These are phyloP conservation scores for Heterobasidion occidentale DNA, from an alignment of 1,284 basidiomycete species.

Conservation along the genomic window DNA sequence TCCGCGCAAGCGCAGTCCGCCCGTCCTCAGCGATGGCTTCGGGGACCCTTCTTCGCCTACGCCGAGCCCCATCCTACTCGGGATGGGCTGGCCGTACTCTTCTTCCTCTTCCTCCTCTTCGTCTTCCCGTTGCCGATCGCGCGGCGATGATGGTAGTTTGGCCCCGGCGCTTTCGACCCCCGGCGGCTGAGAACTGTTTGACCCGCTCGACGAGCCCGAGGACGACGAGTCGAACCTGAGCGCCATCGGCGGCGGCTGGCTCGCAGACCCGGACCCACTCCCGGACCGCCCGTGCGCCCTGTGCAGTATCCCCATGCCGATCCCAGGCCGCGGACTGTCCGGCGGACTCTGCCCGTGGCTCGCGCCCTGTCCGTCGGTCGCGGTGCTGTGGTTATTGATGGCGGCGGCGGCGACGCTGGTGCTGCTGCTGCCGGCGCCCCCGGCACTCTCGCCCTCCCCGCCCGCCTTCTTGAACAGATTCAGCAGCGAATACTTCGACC, in stretches of 20 bases:
- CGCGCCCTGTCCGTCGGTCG: constrained; percentile 19
- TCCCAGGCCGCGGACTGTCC: background rate
- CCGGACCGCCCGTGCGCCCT: background rate
- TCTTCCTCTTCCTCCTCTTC: constrained; percentile 26
- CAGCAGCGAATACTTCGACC: constrained; percentile 48
- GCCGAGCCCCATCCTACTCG: constrained; percentile 1
- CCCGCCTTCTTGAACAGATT: constrained; percentile 54
- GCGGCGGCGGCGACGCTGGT: background rate
- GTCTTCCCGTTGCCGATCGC: constrained; percentile 12
- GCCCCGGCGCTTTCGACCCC: background rate
- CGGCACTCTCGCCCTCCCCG: constrained; percentile 14
- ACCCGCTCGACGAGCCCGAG: background rate
- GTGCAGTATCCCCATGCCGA: background rate
- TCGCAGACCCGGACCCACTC: background rate
- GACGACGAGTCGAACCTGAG: constrained; percentile 4
- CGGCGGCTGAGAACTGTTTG: no score
- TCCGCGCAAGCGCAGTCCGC: constrained; percentile 8
- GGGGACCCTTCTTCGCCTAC: background rate
- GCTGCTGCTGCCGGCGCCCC: background rate
- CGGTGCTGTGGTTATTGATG: no score
- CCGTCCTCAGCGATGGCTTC: background rate
- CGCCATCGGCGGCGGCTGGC: background rate
- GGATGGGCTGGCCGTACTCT: constrained; percentile 24
- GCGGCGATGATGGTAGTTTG: background rate
- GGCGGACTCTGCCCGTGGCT: constrained; percentile 27